Conservation (phyloP, 2,329 filamentous ascomycete genomes). For the Calonectria honghensis region DNA sequence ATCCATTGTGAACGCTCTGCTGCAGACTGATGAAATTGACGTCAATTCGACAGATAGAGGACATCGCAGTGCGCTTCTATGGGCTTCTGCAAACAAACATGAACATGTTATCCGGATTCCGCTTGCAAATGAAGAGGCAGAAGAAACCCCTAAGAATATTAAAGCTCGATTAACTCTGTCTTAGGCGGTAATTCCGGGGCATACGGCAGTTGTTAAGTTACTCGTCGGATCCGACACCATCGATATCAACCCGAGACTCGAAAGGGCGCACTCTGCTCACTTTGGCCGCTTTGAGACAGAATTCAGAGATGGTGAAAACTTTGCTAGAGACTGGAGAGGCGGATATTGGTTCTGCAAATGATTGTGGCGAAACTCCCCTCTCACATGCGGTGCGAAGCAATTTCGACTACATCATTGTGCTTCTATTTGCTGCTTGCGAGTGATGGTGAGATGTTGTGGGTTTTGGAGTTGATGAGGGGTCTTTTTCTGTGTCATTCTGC, state of each 20-base stretch:
- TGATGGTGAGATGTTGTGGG: background rate
- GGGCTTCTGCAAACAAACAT: background rate
- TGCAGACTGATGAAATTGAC: background rate
- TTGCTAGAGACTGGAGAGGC: background rate
- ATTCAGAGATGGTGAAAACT: background rate
- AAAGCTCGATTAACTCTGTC: background rate
- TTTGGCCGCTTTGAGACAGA: background rate
- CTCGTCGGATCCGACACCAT: background rate
- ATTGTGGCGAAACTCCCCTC: background rate
- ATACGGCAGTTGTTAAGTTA: background rate
- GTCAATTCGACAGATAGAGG: background rate
- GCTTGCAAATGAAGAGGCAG: background rate
- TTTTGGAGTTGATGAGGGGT: background rate
- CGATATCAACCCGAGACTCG: background rate
- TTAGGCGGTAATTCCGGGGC: background rate
- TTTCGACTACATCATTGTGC: background rate
- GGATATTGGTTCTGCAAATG: background rate
- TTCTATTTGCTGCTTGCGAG: background rate
- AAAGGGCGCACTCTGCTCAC: background rate
- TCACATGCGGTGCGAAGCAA: background rate
- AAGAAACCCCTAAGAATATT: background rate
- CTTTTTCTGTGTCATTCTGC: background rate
- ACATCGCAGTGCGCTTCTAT: background rate
- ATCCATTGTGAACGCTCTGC: constrained; percentile 27
- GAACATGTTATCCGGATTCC: background rate